A percentile compares a stretch with the other conserved stretches of the same genome.
phyloP scores from a whole-genome alignment of 805 yeast species.

The Ogataea ganodermae region DNA sequence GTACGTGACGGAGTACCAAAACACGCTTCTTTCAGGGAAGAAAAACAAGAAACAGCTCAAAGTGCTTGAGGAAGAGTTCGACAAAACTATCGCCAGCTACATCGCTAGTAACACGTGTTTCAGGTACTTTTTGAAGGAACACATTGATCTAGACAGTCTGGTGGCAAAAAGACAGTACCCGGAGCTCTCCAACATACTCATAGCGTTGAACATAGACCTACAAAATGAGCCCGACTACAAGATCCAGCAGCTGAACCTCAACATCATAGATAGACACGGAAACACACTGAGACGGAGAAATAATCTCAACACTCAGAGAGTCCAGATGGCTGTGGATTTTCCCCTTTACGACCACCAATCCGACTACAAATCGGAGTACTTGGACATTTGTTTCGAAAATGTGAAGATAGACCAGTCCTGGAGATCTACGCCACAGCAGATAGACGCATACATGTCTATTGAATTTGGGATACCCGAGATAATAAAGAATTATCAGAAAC shows the following conservation, averaged over 20 bases:
- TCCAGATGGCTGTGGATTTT: slow-evolving; percentile 27
- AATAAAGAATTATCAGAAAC: slow-evolving; percentile 22
- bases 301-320: slow-evolving; percentile 17
- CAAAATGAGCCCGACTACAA: slow-evolving; percentile 19
- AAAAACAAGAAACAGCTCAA: slow-evolving; percentile 12
- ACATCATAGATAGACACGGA: slow-evolving; percentile 30
- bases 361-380: slow-evolving; percentile 21
- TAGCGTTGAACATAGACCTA: slow-evolving; percentile 27
- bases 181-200: slow-evolving; percentile 17
- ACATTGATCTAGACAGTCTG: slow-evolving; percentile 9
- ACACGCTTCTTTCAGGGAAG: slow-evolving; percentile 7
- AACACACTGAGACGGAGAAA: slow-evolving; percentile 31
- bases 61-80: slow-evolving; percentile 11
- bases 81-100: slow-evolving; percentile 12
- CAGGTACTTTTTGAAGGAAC: slow-evolving; percentile 19
- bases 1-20: slow-evolving; percentile 14
- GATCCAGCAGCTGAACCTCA: slow-evolving; percentile 30
- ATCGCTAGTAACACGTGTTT: slow-evolving; percentile 20
- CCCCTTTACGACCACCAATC: slow-evolving; percentile 22
- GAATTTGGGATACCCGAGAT: slow-evolving; percentile 33
- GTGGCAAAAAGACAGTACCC: background rate
- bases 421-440: slow-evolving; percentile 21
- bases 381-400: slow-evolving; percentile 37
- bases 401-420: slow-evolving; percentile 33
- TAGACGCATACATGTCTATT: slow-evolving; percentile 23